These are phyloP conservation scores for Sclerospora graminicola DNA, from an alignment of 352 stramenopile species.

Conservation along the genomic window DNA sequence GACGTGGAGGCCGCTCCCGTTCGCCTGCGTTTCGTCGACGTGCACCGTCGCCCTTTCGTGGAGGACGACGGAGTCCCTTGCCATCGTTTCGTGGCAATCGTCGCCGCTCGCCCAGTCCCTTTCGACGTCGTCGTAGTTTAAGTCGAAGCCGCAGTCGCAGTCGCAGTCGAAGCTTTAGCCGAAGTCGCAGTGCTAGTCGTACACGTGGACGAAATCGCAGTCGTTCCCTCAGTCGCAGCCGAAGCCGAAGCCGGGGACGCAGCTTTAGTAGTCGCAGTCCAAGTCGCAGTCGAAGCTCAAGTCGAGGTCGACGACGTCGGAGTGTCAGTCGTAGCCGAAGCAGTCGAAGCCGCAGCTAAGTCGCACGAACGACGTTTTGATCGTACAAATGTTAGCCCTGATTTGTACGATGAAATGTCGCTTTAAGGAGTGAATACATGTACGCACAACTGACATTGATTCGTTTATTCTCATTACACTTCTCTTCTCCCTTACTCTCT, in stretches of 20 bases:
- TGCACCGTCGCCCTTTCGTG: slow-evolving; percentile 26
- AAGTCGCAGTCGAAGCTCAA: slow-evolving; percentile 23
- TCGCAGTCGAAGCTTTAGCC: slow-evolving; percentile 16
- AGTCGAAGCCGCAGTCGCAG: slow-evolving; percentile 21
- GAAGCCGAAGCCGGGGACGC: slow-evolving; percentile 7
- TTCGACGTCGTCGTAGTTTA: slow-evolving; percentile 20
- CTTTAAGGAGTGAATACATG: no score
- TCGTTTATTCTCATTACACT: no score
- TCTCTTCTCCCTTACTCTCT: no score
- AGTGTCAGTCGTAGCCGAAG: slow-evolving; percentile 20
- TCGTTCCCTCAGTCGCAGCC: slow-evolving; percentile 16
- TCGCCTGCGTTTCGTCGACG: slow-evolving; percentile 35
- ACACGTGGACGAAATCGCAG: slow-evolving; percentile 17
- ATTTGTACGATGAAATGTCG: background rate
- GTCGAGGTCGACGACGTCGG: slow-evolving; percentile 14
- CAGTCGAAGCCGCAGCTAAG: slow-evolving; percentile 17
- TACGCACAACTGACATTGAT: no score
- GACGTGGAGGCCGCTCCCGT: slow-evolving; percentile 17
- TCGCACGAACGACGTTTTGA: background rate
- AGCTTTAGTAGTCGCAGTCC: slow-evolving; percentile 26
- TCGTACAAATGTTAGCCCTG: background rate
- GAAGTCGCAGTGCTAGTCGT: slow-evolving; percentile 11
- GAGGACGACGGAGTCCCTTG: slow-evolving; percentile 14
- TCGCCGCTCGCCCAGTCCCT: slow-evolving; percentile 24
- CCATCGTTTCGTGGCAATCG: slow-evolving; percentile 15